A percentile compares a stretch with the other conserved stretches of the same genome.
These are phyloP conservation scores for Trichoderma breve DNA, from an alignment of 2,329 filamentous ascomycete species.

Conservation along the genomic window DNA sequence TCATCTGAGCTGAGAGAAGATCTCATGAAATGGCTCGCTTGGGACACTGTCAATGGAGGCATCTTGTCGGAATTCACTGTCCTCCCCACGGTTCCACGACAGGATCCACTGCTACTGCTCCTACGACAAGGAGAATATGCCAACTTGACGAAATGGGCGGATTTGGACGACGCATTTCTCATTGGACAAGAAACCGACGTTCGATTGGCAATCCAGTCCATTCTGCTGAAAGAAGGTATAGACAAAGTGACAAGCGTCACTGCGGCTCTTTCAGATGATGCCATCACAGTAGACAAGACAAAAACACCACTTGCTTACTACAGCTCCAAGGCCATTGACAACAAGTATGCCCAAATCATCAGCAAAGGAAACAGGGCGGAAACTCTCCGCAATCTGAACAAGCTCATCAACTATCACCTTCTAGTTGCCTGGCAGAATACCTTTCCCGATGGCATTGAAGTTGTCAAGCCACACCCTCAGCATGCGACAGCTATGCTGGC, in stretches of 20 bases:
- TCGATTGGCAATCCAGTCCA: slow-evolving; percentile 59
- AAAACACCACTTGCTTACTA: slow-evolving; percentile 77
- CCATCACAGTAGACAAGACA: slow-evolving; percentile 63
- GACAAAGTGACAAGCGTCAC: slow-evolving; percentile 62
- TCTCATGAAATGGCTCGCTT: slow-evolving; percentile 83
- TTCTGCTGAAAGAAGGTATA: slow-evolving; percentile 54
- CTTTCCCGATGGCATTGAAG: slow-evolving; percentile 73
- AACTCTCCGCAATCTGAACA: slow-evolving; percentile 65
- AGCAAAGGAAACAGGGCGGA: slow-evolving; percentile 48
- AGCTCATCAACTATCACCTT: slow-evolving; percentile 80
- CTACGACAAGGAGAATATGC: slow-evolving; percentile 75
- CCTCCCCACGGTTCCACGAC: slow-evolving; percentile 76
- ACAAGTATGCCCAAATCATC: slow-evolving; percentile 67
- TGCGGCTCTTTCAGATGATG: slow-evolving; percentile 55
- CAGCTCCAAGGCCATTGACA: slow-evolving; percentile 58
- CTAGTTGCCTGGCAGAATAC: slow-evolving; percentile 80
- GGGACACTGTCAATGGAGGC: slow-evolving; percentile 86
- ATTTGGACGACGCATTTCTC: slow-evolving; percentile 69
- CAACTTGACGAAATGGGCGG: slow-evolving; percentile 69
- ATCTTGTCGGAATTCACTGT: slow-evolving; percentile 76
- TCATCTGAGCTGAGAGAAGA: slow-evolving; percentile 64
- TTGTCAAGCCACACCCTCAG: slow-evolving; percentile 75
- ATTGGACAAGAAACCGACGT: slow-evolving; percentile 66
- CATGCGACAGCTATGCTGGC: slow-evolving; percentile 72
- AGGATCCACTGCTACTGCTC: slow-evolving; percentile 69